Base-by-base conservation (phyloP, 768 basidiomycete species). In the Amyloporia xantha region DNA sequence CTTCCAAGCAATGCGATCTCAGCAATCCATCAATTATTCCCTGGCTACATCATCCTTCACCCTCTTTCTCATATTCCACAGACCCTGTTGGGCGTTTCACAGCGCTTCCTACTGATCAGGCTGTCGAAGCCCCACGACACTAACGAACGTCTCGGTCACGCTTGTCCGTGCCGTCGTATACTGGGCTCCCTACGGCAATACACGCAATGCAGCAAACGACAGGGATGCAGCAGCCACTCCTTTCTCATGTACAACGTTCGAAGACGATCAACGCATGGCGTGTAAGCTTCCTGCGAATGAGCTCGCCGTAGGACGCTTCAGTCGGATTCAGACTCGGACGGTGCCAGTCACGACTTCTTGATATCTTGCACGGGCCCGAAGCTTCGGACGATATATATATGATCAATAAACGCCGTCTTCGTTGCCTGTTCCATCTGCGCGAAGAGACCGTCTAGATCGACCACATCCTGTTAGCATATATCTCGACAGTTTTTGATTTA, bases 291-390 rank as follows among this genome's bases (percentile, higher is more conserved):
- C 78, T 23, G 74, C 77, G 39, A 83, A 82, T 50, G 81, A 68
- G 73, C 33, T 71, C 71, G 26, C 82, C 86, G 72, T 90, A 86
- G 86, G 85, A 84, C 37, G 75, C 85, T 13, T 76, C 81, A 30
- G 75, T 82, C 43, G 83, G 83, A 15, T 84, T 90, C 59, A 85
- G 79, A 48, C 82, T 85, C 55, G 79, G 81, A 35, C 86, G 89
- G 65, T 89, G 87, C n/a, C n/a, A n/a, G 83, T 72, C 68, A 35
- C 71, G 72, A 50, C 77, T 79, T 60, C 66, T 88, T 65, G 81
- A 86, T 51, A 82, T 76, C 39, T 73, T 86, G 66, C 73, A 80
- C 59, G 75, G 78, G 13, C 64, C 71, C 26, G 55, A 56, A 17
- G 7, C 9, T 13, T n/a, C n/a, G n/a, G n/a, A n/a, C n/a, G n/a